These are phyloP conservation scores for Mucor indicus DNA, from an alignment of 371 early-diverging fungal genomes.

Conservation along the genomic window DNA sequence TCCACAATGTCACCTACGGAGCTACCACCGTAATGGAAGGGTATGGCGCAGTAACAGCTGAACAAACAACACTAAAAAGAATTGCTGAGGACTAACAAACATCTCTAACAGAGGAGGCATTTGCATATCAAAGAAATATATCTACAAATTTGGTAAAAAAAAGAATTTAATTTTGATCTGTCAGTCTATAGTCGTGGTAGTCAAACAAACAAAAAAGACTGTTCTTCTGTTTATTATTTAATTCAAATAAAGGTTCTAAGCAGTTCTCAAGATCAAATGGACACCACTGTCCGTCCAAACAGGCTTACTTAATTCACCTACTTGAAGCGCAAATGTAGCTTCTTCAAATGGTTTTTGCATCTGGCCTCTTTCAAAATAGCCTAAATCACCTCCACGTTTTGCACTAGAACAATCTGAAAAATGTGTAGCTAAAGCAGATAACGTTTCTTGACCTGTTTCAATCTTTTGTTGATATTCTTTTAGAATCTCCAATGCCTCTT, in stretches of 20 bases:
- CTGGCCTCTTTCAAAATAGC: conserved; percentile 78
- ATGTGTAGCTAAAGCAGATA: conserved; percentile 69
- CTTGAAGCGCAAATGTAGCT: conserved; percentile 82
- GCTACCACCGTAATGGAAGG: too few species aligned
- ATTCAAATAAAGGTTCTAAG: conserved; percentile 36
- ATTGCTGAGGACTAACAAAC: too few species aligned
- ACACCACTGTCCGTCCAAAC: conserved; percentile 93
- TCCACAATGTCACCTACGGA: too few species aligned
- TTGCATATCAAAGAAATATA: too few species aligned
- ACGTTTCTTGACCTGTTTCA: conserved; percentile 51
- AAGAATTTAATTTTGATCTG: too few species aligned
- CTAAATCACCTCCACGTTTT: conserved; percentile 86
- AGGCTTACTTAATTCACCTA: conserved; percentile 81
- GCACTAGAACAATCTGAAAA: conserved; percentile 91
- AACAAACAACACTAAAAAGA: too few species aligned
- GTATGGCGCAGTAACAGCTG: too few species aligned
- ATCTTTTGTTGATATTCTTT: conserved; percentile 58
- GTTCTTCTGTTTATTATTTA: too few species aligned
- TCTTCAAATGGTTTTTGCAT: conserved; percentile 90
- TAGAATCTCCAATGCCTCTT: conserved; percentile 80
- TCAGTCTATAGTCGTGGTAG: too few species aligned
- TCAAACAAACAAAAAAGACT: too few species aligned
- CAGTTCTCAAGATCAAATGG: conserved; percentile 89
- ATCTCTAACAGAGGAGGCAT: too few species aligned
- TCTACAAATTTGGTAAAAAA: too few species aligned